Percentiles rank a stretch among this genome's conserved stretches.
Evolutionary conservation across 179 eudicot species (phyloP).

Genomic region (Spergularia azorica): DNA sequence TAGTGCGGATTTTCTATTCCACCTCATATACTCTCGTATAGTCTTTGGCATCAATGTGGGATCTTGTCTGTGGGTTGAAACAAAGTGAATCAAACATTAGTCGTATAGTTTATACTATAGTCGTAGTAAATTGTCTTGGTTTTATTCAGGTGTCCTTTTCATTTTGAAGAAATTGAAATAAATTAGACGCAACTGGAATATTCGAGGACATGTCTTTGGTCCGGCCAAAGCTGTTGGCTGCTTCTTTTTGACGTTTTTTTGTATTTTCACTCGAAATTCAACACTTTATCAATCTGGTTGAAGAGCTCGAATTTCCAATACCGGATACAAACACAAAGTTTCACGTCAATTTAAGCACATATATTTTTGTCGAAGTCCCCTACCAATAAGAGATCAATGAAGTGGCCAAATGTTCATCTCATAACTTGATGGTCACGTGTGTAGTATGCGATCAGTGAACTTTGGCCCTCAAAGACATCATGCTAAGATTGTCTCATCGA

Average conservation of each 20-base stretch:
- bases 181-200: constrained; percentile 8
- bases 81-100: constrained; percentile 9
- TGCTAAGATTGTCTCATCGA: no score
- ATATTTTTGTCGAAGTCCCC: no score
- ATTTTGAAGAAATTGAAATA: background rate
- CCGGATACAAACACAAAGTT: no score
- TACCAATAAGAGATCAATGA: no score
- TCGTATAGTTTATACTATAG: background rate
- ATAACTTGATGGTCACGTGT: no score
- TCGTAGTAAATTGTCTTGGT: background rate
- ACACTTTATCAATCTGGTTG: background rate
- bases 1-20: no score
- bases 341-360: no score
- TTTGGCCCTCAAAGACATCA: no score
- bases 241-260: constrained; percentile 11
- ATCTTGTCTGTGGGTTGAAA: constrained; percentile 19
- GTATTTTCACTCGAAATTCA: background rate
- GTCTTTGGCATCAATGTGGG: background rate
- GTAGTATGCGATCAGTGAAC: no score
- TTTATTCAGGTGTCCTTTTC: constrained; percentile 4
- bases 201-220: background rate
- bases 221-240: background rate
- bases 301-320: background rate
- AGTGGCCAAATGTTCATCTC: no score
- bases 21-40: no score